phyloP scores from a whole-genome alignment of 495 filamentous ascomycete species.

The Bryoglossum gracile region DNA sequence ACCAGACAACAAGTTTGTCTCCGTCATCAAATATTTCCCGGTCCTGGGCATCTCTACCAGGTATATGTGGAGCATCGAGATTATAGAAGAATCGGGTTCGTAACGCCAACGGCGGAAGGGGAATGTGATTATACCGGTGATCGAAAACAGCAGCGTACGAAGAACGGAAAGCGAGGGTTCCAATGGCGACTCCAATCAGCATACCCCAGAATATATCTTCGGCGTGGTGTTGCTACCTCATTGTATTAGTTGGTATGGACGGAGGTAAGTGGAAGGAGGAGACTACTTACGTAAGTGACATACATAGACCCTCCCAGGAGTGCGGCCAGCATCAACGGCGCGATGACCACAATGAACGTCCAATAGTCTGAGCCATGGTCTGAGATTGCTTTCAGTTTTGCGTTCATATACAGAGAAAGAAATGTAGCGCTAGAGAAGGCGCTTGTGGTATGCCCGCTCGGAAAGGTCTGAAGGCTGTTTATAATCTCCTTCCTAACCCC shows the following conservation, averaged over 20 bases:
- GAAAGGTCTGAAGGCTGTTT: conserved; percentile 51
- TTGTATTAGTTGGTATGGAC: background rate
- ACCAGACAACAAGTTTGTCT: background rate
- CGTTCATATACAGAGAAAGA: conserved; percentile 56
- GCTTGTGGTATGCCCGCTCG: conserved; percentile 51
- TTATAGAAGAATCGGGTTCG: background rate
- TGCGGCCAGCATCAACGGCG: conserved; percentile 4
- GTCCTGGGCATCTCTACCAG: no score
- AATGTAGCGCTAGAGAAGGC: conserved; percentile 53
- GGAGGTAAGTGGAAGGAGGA: background rate
- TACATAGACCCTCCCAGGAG: conserved; percentile 7
- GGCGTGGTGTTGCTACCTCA: conserved; percentile 8
- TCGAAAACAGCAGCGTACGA: conserved; percentile 11
- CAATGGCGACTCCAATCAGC: conserved; percentile 7
- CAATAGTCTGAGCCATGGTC: conserved; percentile 32
- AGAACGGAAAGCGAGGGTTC: conserved; percentile 8
- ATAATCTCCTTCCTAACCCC: no score
- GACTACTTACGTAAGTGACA: conserved; percentile 7
- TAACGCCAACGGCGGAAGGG: conserved; percentile 2
- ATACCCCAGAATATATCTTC: conserved; percentile 4
- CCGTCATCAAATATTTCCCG: background rate
- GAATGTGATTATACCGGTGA: conserved; percentile 11
- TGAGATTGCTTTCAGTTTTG: conserved; percentile 54
- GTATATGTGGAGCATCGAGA: no score
- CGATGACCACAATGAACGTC: background rate